phyloP scores from a whole-genome alignment of 345 rosid genomes.

The Carallia pectinifolia region DNA sequence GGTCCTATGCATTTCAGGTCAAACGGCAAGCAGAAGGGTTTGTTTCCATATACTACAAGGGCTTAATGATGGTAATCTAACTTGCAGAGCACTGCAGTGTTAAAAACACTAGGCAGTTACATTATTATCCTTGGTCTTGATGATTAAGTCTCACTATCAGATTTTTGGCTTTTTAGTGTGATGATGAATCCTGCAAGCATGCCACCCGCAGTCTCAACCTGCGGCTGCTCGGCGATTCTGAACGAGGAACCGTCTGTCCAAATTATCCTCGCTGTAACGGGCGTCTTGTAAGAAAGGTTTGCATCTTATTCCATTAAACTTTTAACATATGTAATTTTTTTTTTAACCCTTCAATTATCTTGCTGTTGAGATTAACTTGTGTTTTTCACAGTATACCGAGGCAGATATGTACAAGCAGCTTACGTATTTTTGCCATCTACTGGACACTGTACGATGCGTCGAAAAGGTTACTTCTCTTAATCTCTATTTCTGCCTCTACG shows the following conservation, averaged over 20 bases:
- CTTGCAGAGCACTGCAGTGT: not conserved
- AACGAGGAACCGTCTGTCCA: conserved; percentile 95
- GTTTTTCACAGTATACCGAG: conserved; percentile 61
- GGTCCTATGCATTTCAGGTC: conserved; percentile 51
- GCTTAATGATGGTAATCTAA: conserved; percentile 79
- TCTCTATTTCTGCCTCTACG: no score
- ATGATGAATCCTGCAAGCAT: conserved; percentile 89
- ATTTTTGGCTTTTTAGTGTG: conserved; percentile 57
- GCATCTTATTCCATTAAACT: not conserved
- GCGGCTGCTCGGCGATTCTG: conserved; percentile 73
- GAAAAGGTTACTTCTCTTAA: conserved; percentile 54
- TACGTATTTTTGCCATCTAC: conserved; percentile 68
- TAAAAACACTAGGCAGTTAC: not conserved
- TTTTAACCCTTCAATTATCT: not conserved
- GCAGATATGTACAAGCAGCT: conserved; percentile 93
- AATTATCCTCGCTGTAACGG: conserved; percentile 92
- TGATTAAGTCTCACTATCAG: conserved; percentile 4
- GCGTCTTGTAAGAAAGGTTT: conserved; percentile 72
- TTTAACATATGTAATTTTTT: not conserved
- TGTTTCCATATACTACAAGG: conserved; percentile 73
- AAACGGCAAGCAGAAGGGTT: conserved; percentile 76
- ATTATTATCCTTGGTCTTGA: not conserved
- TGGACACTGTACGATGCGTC: conserved; percentile 61
- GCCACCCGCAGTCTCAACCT: conserved; percentile 64
- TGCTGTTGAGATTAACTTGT: not conserved